A percentile compares a stretch with the other conserved stretches of the same genome.
Conservation (phyloP, 176 grass and related monocot genomes). For the Rhynchospora tenuis region DNA sequence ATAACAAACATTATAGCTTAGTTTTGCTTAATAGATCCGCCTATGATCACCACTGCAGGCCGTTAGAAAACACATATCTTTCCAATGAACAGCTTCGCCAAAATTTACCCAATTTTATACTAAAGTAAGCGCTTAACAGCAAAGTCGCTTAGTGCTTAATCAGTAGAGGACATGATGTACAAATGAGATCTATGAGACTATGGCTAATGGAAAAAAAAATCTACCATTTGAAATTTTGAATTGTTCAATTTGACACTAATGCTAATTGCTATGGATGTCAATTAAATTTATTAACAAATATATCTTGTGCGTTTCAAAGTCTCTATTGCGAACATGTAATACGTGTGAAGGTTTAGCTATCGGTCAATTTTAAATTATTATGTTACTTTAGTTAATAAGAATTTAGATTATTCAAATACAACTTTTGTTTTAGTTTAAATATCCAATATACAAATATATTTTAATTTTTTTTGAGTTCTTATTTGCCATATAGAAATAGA, state of each 20-base stretch:
- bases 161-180: not conserved
- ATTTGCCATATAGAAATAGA: not conserved
- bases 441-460: not conserved
- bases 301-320: no score
- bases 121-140: not conserved
- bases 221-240: no score
- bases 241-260: no score
- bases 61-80: slow-evolving; percentile 9
- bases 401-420: not conserved
- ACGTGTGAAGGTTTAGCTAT: no score
- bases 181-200: not conserved
- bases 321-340: no score
- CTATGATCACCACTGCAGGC: not conserved
- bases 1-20: no score
- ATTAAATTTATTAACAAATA: no score
- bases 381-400: not conserved
- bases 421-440: not conserved
- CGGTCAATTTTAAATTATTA: no score
- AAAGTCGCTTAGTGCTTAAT: not conserved
- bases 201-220: not conserved
- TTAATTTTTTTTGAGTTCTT: not conserved
- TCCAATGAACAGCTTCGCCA: not conserved
- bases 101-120: not conserved
- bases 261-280: no score
- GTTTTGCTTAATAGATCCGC: no score